Evolutionary conservation across 2,329 filamentous ascomycete species (phyloP).

Genomic region (Penicillium sclerotigenum): DNA sequence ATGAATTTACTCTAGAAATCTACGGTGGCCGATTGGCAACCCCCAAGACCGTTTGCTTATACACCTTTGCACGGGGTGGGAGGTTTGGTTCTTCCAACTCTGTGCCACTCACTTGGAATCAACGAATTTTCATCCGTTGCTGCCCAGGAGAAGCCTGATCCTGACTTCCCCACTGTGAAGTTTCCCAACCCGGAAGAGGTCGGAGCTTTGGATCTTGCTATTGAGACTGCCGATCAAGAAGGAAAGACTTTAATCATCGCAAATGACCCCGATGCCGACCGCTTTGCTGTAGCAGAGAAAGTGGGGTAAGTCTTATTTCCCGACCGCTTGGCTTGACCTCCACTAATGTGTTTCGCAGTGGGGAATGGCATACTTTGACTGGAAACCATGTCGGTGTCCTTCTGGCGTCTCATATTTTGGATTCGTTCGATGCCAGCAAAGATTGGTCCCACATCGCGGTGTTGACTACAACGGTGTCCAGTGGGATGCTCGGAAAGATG

Average conservation of each 20-base stretch:
- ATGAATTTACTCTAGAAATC: conserved; percentile 28
- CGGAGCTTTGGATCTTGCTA: conserved; percentile 59
- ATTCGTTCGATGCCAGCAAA: conserved; percentile 40
- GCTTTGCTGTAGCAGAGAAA: conserved; percentile 60
- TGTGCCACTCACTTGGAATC: conserved; percentile 36
- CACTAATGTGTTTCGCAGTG: conserved; percentile 28
- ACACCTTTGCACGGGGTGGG: conserved; percentile 44
- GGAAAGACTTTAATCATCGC: conserved; percentile 55
- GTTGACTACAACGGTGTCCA: conserved; percentile 62
- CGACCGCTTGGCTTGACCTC: neutral
- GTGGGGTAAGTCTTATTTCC: conserved; percentile 38
- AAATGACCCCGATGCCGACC: conserved; percentile 64
- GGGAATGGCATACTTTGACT: conserved; percentile 59
- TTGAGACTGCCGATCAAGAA: conserved; percentile 52
- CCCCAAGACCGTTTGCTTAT: conserved; percentile 40
- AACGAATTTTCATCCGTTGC: conserved; percentile 35
- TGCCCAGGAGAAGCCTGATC: conserved; percentile 57
- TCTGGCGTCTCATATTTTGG: conserved; percentile 56
- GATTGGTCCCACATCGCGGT: conserved; percentile 49
- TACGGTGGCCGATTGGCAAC: conserved; percentile 28
- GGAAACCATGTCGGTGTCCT: conserved; percentile 64
- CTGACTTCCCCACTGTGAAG: conserved; percentile 61
- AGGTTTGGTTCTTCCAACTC: conserved; percentile 31
- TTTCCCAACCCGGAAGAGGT: conserved; percentile 66
- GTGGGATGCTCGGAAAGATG: conserved; percentile 59